These are phyloP conservation scores for Fomitopsis pinicola DNA, from an alignment of 1,284 basidiomycete species.

Conservation along the genomic window DNA sequence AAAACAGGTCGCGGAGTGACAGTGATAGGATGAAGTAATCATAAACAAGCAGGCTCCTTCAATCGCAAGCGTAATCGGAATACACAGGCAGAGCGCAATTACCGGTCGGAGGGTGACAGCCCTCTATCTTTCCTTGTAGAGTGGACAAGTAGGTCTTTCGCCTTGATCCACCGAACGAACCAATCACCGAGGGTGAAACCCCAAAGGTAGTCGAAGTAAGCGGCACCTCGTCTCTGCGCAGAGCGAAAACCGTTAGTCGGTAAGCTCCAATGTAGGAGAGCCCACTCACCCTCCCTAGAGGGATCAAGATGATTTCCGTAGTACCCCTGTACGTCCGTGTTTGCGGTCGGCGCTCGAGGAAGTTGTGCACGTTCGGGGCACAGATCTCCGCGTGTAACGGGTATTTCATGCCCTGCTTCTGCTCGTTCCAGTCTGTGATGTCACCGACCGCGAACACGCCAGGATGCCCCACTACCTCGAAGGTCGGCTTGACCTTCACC, in stretches of 20 bases:
- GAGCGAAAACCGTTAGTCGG: not conserved
- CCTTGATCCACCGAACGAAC: slow-evolving; percentile 22
- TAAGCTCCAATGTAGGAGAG: not conserved
- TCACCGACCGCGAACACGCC: slow-evolving; percentile 59
- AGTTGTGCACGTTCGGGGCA: slow-evolving; percentile 40
- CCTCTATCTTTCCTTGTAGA: slow-evolving; percentile 12
- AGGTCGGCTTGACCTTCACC: slow-evolving; percentile 46
- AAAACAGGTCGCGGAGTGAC: not conserved
- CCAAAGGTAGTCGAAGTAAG: slow-evolving; percentile 43
- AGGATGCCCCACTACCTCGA: slow-evolving; percentile 44
- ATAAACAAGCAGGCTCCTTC: too few species aligned
- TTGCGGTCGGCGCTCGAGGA: slow-evolving; percentile 31
- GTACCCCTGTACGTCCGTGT: slow-evolving; percentile 46
- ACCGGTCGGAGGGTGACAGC: not conserved
- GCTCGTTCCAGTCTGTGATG: slow-evolving; percentile 53
- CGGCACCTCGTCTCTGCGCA: slow-evolving; percentile 40
- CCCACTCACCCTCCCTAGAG: slow-evolving; percentile 51
- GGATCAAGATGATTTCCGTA: slow-evolving; percentile 49
- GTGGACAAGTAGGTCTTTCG: slow-evolving; percentile 21
- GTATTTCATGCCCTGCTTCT: slow-evolving; percentile 54
- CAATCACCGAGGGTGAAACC: slow-evolving; percentile 33
- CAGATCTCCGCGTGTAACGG: slow-evolving; percentile 39
- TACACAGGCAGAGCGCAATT: not conserved
- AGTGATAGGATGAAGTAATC: not conserved
- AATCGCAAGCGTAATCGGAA: not conserved